Evolutionary conservation across 1,284 basidiomycete species (phyloP).

Genomic region (Cystobasidiaceae sp.): DNA sequence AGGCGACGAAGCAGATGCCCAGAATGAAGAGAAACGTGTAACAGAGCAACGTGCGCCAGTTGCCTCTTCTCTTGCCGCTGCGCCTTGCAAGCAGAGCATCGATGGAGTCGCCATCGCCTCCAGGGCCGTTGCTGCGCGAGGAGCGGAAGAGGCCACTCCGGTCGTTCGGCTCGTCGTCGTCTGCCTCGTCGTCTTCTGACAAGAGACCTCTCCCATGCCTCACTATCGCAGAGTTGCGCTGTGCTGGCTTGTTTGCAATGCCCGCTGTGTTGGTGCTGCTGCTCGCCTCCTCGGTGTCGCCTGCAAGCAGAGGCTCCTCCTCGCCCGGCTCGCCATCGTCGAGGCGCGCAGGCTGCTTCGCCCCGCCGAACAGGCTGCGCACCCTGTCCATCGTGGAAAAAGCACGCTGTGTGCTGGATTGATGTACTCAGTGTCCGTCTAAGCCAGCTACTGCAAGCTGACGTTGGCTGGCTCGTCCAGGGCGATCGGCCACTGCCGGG

Average conservation of each 20-base stretch:
- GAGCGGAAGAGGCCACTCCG: not conserved
- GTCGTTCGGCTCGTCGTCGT: not conserved
- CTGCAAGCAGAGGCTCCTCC: not conserved
- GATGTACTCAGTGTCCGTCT: too few species aligned
- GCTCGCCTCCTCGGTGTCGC: not conserved
- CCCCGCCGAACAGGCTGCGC: constrained; percentile 1
- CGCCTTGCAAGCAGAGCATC: constrained; percentile 11
- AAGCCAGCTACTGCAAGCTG: too few species aligned
- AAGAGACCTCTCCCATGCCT: constrained; percentile 26
- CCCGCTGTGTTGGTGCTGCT: not conserved
- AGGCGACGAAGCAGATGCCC: constrained; percentile 23
- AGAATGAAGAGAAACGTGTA: constrained; percentile 26
- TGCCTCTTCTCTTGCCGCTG: not conserved
- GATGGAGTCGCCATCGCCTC: constrained; percentile 1
- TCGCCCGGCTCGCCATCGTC: not conserved
- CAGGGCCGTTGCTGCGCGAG: not conserved
- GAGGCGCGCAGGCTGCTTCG: not conserved
- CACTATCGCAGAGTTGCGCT: constrained; percentile 14
- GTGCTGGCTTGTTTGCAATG: not conserved
- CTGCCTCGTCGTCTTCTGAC: constrained; percentile 22
- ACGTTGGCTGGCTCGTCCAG: too few species aligned
- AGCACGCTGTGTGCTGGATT: too few species aligned
- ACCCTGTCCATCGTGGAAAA: constrained; percentile 5
- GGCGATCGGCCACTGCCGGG: too few species aligned
- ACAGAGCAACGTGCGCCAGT: constrained; percentile 17